Percentiles rank a stretch among this genome's conserved stretches.
Conservation (phyloP, 257 asterid species). For the Jaltomata sinuosa region DNA sequence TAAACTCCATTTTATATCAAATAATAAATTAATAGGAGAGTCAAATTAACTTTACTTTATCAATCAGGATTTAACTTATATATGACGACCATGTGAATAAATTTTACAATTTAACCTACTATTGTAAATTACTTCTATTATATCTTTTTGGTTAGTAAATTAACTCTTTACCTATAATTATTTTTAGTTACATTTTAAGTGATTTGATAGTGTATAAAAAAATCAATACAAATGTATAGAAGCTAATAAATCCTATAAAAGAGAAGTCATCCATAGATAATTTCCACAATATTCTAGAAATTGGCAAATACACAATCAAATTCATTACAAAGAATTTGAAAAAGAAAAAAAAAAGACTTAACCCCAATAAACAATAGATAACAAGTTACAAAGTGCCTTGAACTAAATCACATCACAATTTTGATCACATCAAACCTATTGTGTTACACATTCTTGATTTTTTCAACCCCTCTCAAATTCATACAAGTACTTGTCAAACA, state of each 20-base stretch:
- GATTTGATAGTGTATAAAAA: not conserved
- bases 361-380: not conserved
- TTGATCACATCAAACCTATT: not conserved
- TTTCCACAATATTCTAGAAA: not conserved
- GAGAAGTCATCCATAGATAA: not conserved
- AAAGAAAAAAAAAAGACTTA: not conserved
- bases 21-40: too few species aligned
- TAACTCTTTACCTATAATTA: not conserved
- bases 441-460: not conserved
- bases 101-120: not conserved
- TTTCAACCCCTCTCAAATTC: constrained; percentile 8
- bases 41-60: not conserved
- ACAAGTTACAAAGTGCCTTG: not conserved
- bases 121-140: not conserved
- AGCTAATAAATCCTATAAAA: not conserved
- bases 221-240: not conserved
- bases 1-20: too few species aligned
- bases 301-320: not conserved
- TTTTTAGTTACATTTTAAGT: not conserved
- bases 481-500: constrained; percentile 41
- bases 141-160: not conserved
- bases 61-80: not conserved
- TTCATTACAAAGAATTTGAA: not conserved
- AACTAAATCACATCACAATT: not conserved
- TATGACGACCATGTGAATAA: rapidly evolving